Evolutionary conservation across 2,329 filamentous ascomycete genomes (phyloP).

Genomic region (Colletotrichum cordylinicola): DNA sequence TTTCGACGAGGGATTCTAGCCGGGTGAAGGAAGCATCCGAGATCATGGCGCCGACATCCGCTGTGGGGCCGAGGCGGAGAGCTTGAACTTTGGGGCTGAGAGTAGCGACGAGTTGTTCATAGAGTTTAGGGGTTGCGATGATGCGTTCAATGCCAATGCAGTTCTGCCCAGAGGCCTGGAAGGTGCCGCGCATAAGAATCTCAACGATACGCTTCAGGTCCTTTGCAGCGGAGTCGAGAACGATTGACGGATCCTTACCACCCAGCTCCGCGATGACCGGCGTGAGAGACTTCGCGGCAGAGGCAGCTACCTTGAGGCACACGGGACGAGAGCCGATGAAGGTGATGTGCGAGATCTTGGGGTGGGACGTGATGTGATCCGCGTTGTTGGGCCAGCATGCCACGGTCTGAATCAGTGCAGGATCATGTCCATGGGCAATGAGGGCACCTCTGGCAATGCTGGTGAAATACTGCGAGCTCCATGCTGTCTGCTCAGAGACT

Average conservation of each 20-base stretch:
- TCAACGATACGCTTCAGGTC: constrained; percentile 78
- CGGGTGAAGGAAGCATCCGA: constrained; percentile 77
- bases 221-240: constrained; percentile 76
- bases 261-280: constrained; percentile 91
- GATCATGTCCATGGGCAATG: constrained; percentile 80
- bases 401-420: constrained; percentile 82
- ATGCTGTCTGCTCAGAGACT: constrained; percentile 93
- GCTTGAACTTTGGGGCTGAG: constrained; percentile 77
- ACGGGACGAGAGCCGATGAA: constrained; percentile 93
- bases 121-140: constrained; percentile 78
- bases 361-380: constrained; percentile 82
- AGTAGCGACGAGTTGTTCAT: constrained; percentile 72
- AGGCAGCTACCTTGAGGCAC: constrained; percentile 85
- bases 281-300: constrained; percentile 84
- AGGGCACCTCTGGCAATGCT: constrained; percentile 81
- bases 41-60: constrained; percentile 91
- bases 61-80: constrained; percentile 76
- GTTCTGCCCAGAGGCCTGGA: constrained; percentile 96
- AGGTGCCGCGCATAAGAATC: constrained; percentile 88
- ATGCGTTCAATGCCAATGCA: constrained; percentile 97
- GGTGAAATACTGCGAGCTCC: constrained; percentile 86
- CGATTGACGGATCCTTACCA: constrained; percentile 90
- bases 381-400: constrained; percentile 89
- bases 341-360: constrained; percentile 84
- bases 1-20: constrained; percentile 77